Conservation (phyloP, 1,284 basidiomycete species). For the Cryptococcus sp. region DNA sequence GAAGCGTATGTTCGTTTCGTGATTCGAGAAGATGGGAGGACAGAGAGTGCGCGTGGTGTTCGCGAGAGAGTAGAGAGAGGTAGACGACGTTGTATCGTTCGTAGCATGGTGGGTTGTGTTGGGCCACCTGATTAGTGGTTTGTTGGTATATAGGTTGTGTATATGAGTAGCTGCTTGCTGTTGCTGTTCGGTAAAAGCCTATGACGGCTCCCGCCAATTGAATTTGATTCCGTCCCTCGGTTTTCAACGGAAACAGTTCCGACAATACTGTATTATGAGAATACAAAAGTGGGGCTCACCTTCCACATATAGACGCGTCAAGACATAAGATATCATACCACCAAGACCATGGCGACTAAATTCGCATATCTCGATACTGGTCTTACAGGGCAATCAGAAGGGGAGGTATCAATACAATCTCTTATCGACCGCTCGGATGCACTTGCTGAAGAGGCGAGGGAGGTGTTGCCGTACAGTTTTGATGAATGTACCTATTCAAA, state of each 20-base stretch:
- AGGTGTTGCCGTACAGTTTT: constrained; percentile 42
- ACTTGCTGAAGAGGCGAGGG: constrained; percentile 39
- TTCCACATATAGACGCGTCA: no score
- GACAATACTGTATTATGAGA: neutral
- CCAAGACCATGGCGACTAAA: no score
- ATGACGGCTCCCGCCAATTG: neutral
- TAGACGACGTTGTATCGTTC: neutral
- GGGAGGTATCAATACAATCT: constrained; percentile 35
- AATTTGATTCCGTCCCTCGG: neutral
- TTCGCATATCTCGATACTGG: no score
- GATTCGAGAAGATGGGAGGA: neutral
- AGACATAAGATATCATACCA: no score
- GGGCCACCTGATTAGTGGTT: neutral
- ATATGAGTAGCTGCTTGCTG: neutral
- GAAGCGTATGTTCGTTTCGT: constrained; percentile 30
- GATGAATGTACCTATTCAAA: constrained; percentile 43
- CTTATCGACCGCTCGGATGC: constrained; percentile 37
- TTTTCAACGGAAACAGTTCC: neutral
- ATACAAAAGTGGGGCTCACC: no score
- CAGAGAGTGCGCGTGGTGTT: neutral
- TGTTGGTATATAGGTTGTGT: neutral
- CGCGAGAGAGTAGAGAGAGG: neutral
- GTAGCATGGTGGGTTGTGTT: neutral
- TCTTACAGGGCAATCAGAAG: no score
- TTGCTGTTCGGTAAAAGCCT: neutral